Percentiles rank a stretch among this genome's conserved stretches.
These are phyloP conservation scores for Cicer chorassanicum DNA, from an alignment of 306 rosid species.

Conservation along the genomic window DNA sequence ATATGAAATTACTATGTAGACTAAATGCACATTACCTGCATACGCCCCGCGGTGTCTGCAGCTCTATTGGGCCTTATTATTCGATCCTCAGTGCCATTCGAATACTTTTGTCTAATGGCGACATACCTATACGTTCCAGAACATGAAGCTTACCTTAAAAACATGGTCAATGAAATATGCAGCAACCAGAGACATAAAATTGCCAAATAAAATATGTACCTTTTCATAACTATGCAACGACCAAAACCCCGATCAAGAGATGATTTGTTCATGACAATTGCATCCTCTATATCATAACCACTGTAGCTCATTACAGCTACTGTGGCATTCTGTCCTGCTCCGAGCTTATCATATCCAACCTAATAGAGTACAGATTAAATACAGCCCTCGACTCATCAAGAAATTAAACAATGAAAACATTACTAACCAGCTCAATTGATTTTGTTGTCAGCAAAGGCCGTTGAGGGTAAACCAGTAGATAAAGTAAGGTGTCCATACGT, in stretches of 20 bases:
- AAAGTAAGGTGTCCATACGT: conserved; percentile 84
- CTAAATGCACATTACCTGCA: conserved; percentile 62
- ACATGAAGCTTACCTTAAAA: conserved; percentile 38
- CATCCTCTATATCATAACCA: conserved; percentile 99
- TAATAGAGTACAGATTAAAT: conserved; percentile 47
- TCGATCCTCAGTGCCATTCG: conserved; percentile 68
- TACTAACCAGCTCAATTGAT: conserved; percentile 91
- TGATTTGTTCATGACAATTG: conserved; percentile 96
- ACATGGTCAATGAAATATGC: conserved; percentile 20
- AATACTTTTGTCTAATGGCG: conserved; percentile 64
- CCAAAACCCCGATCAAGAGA: conserved; percentile 99
- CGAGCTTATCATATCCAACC: conserved; percentile 98
- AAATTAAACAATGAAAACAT: conserved; percentile 38
- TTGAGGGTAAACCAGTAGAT: conserved; percentile 94
- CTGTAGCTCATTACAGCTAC: conserved; percentile 99
- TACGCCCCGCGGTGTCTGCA: conserved; percentile 50
- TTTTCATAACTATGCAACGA: conserved; percentile 93
- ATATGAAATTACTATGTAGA: not conserved
- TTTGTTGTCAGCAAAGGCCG: conserved; percentile 88
- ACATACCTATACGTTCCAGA: conserved; percentile 56
- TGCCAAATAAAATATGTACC: conserved; percentile 48
- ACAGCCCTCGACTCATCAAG: not conserved
- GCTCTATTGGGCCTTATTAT: conserved; percentile 69
- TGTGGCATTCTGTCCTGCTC: conserved; percentile 98
- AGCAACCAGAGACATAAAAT: conserved; percentile 42